phyloP scores from a whole-genome alignment of 2,329 filamentous ascomycete genomes.

The Phyllosticta capitalensis region DNA sequence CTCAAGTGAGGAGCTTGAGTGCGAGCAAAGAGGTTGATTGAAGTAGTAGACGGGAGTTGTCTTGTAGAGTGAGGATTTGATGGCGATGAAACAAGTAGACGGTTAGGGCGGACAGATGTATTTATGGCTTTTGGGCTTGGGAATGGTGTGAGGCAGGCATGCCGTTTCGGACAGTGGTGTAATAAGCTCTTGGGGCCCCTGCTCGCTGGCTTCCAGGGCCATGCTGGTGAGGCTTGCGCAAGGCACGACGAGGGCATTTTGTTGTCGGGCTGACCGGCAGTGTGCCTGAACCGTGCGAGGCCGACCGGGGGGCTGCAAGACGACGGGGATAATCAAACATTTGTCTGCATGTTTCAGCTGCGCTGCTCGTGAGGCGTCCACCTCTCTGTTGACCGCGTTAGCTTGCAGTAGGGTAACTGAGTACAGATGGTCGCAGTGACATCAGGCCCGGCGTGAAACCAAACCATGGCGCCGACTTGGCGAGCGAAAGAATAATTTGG shows the following conservation, averaged over 20 bases:
- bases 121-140: slow-evolving; percentile 30
- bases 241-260: not conserved
- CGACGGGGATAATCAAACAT: slow-evolving; percentile 25
- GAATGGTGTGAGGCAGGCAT: slow-evolving; percentile 29
- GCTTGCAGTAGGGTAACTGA: no score
- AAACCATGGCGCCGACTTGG: not conserved
- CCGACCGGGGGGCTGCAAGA: no score
- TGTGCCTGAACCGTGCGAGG: slow-evolving; percentile 7
- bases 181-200: slow-evolving; percentile 28
- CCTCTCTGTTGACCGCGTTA: no score
- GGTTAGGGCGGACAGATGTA: slow-evolving; percentile 24
- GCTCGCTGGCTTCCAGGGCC: slow-evolving; percentile 31
- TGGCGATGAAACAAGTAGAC: slow-evolving; percentile 25
- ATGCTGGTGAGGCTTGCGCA: slow-evolving; percentile 27
- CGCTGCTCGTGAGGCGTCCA: slow-evolving; percentile 27
- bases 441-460: no score
- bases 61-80: slow-evolving; percentile 4
- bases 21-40: slow-evolving; percentile 10
- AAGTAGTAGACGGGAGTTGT: slow-evolving; percentile 9
- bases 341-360: slow-evolving; percentile 30
- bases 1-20: no score
- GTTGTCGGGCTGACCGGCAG: slow-evolving; percentile 10
- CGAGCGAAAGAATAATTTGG: not conserved
- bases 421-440: not conserved
- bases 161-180: slow-evolving; percentile 31